These are phyloP conservation scores for Logfia minima DNA, from an alignment of 129 eudicot genomes.

Conservation along the genomic window DNA sequence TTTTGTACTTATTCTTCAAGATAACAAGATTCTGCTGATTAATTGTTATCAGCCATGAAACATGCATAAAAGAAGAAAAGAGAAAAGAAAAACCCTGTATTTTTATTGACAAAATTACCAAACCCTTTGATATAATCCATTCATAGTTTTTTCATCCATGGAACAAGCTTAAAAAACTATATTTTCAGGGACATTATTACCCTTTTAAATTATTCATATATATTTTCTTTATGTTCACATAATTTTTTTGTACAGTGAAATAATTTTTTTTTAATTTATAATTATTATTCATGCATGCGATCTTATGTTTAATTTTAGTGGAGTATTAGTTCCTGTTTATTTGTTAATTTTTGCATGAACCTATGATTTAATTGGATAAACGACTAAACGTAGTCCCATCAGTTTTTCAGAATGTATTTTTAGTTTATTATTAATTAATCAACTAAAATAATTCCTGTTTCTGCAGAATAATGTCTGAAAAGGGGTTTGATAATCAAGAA, in stretches of 20 bases:
- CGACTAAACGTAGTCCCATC: constrained; percentile 14
- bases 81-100: not conserved
- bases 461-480: constrained; percentile 35
- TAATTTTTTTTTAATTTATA: not conserved
- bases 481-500: constrained; percentile 8
- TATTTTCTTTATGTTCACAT: not conserved
- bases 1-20: no score
- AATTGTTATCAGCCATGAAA: not conserved
- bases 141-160: no score
- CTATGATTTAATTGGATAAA: not conserved
- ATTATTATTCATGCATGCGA: constrained; percentile 11
- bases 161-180: no score
- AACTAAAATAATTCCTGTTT: not conserved
- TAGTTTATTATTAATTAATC: not conserved
- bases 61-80: not conserved
- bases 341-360: not conserved
- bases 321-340: not conserved
- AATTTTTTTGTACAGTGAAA: not conserved
- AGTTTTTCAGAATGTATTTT: not conserved
- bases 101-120: no score
- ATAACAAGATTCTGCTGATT: not conserved
- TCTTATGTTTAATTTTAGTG: not conserved
- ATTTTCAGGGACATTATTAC: no score
- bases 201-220: no score
- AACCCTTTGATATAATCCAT: no score